Base-by-base conservation (phyloP, 2,329 filamentous ascomycete genomes). In the Helicocarpus griseus region DNA sequence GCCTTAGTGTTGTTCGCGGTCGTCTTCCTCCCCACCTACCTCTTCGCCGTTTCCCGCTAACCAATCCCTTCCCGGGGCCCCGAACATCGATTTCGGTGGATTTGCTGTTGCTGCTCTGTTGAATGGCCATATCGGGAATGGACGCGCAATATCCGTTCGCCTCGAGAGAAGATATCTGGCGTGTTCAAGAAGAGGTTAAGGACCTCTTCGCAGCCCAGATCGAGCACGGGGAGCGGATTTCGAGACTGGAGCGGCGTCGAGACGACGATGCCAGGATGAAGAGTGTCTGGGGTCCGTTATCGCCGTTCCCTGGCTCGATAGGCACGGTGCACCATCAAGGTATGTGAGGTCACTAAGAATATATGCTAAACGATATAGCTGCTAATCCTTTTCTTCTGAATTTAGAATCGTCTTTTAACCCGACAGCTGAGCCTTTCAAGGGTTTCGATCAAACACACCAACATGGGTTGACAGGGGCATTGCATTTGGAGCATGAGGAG, bases 401-500 rank as follows among this genome's bases (percentile, higher is more conserved):
- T 40, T 29, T 63, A 94, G 90, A 88, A 29, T 85, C 89, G 17
- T 72, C 89, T 45, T 87, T 87, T 56, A 85, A 91, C 62, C 83
- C 87, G 6, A 77, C 86, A n/a, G 80, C 80, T 51, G 89, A 95
- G 65, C 82, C 89, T 39, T 95, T 97, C 65, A 89, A 90, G 60
- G 86, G 86, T 62, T 89, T 95, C 60, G 89, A 96, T 63, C 75
- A 78, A 62, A 89, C 93, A 62, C 86, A 94, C 58, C 83, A 86
- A 45, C 86, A 86, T 63, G 87, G 84, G 61, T 76, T 93, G 53
- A 79, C 95, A 46, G 85, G 84, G 48, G 88, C 86, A 50, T 77
- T 96, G 53, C 87, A 90, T 53, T 76, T 97, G 5, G 91, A 95
- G 57, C 79, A 85, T 4, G 90, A 95, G 56, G 89, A 97, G 29